Base-by-base conservation (phyloP, 2,329 filamentous ascomycete genomes). In the Triangularia verruculosa region DNA sequence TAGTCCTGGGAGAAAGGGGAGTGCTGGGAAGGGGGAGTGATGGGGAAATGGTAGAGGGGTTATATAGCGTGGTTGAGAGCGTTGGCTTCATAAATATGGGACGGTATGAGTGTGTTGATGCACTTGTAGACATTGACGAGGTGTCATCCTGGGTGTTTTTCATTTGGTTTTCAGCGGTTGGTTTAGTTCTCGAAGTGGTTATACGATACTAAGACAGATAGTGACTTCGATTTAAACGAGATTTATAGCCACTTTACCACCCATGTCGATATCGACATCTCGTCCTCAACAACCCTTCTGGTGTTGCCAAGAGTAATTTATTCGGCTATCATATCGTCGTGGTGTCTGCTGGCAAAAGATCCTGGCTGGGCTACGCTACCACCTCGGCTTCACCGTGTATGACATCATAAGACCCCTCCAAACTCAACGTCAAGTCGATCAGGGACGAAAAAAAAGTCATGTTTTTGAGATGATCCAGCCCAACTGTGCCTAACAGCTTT, bases 401-500 rank as follows among this genome's bases (percentile, higher is more conserved):
- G 52, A 54, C 52, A 54, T 54, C 52, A 54, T 54, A 25, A 20
- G 52, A 54, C 25, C 39, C 39, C 39, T 47, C 39, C 39, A 47
- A 47, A 20, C 39, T 47, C 39, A 47, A 47, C 39, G 39, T 47
- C 39, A 47, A 20, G 7, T 47, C 39, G 39, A 47, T 17, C 39
- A 20, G 39, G 39, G 39, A 8, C n/a, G n/a, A 47, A 47, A 12
- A 20, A 47, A 43, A n/a, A 20, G 39, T 47, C 9, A 11, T 20
- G 39, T 47, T n/a, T n/a, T n/a, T 47, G 39, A 20, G 9, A 47
- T 47, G 15, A 39, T 13, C 13, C 39, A 54, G 22, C 56, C 56
- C 32, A 58, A 47, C 32, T n/a, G 55, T 39, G 56, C 56, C 56
- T 43, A 20, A 58, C 28, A 43, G 39, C n/a, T 47, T 47, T 47